Evolutionary conservation across 1,139 yeast genomes (phyloP), one percentile per base, ranked within the genome.

Genomic region (Dujonia santamariae): DNA sequence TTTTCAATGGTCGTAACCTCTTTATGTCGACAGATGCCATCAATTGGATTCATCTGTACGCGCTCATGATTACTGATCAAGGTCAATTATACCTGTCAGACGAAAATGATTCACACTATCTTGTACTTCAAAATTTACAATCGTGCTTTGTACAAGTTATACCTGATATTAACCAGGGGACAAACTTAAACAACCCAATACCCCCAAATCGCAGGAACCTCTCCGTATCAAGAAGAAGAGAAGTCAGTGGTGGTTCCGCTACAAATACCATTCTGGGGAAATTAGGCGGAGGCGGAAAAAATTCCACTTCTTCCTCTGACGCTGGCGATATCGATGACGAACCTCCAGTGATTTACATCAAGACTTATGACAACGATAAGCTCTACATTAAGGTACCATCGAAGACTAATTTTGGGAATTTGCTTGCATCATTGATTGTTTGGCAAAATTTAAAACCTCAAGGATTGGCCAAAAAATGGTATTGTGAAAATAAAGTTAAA

Each of bases 381-480:
- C 53, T 77, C 9, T 77, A 65, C 47, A 55, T 80, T 34, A 67
- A 63, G 36, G 61, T 75, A 6, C 52, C 64, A 2, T 63, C 72
- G 18, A 67, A 61, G 39, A 40, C 54, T n/a, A 63, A 59, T 27
- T 78, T 80, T 40, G 65, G 73, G 22, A 61, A 63, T 33, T 51
- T 82, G 20, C 44, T 82, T n/a, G 61, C 76, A 29, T 52, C 72
- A 16, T 56, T 82, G 31, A 50, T 79, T 23, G 73, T 80, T 31
- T 83, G 94, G 92, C 83, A 80, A 44, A 67, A 72, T 31, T 50
- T 82, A 45, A 72, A 65, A 41, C 78, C 81, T 2, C 65, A 59
- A 27, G 85, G 87, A 0, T 53, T 81, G 12, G 72, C 71, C 20
- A 74, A 76, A 42, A 80, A 80, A 51, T 72, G 80, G 79, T 65